Conservation (phyloP, 192 early-diverging fungal species). For the Coemansia sp. region DNA sequence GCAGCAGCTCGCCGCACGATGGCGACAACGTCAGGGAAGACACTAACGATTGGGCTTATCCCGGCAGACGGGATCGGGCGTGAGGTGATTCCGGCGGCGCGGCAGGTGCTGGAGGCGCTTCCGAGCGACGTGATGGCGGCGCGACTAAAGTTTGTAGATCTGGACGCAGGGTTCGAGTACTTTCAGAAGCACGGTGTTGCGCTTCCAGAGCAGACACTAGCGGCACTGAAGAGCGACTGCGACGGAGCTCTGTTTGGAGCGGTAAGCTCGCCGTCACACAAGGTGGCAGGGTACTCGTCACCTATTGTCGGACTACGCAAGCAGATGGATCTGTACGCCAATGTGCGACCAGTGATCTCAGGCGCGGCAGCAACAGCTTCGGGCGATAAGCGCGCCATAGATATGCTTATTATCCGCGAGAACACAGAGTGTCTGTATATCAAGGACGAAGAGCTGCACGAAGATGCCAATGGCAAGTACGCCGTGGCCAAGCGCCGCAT, state of each 20-base stretch:
- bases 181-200: conserved; percentile 93
- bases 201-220: conserved; percentile 85
- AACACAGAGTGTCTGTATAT: conserved; percentile 92
- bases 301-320: conserved; percentile 97
- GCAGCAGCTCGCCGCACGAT: conserved; percentile 19
- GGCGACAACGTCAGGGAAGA: conserved; percentile 44
- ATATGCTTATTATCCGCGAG: conserved; percentile 97
- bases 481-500: conserved; percentile 88
- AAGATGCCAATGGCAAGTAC: conserved; percentile 58
- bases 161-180: conserved; percentile 94
- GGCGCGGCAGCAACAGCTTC: conserved; percentile 57
- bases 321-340: conserved; percentile 94
- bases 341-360: conserved; percentile 90
- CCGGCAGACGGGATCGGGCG: conserved; percentile 96
- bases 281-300: conserved; percentile 96
- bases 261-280: conserved; percentile 97
- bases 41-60: conserved; percentile 85
- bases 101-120: conserved; percentile 80
- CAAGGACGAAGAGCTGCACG: conserved; percentile 56
- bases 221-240: conserved; percentile 76
- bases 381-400: conserved; percentile 65
- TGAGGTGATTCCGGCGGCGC: conserved; percentile 96
- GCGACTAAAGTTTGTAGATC: conserved; percentile 74
- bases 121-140: conserved; percentile 53
- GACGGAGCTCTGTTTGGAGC: conserved; percentile 96